Evolutionary conservation across 2,329 filamentous ascomycete species (phyloP).

Genomic region (Drechslera avenae): DNA sequence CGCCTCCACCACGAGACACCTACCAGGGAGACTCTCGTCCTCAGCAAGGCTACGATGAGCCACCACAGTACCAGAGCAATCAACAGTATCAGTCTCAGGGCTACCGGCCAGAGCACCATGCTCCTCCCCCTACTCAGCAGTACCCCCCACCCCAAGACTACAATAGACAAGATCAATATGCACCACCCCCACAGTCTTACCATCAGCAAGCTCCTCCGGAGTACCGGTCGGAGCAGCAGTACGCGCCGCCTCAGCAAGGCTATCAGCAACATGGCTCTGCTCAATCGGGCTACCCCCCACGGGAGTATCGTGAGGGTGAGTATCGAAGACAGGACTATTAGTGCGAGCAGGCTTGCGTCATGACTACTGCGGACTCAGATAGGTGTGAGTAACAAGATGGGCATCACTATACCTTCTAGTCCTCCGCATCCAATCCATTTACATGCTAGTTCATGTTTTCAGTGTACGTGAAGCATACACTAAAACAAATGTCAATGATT

Average conservation of each 20-base stretch:
- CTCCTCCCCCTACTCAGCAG: slow-evolving; percentile 9
- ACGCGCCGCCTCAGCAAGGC: slow-evolving; percentile 3
- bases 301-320: slow-evolving; percentile 12
- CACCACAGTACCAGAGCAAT: slow-evolving; percentile 13
- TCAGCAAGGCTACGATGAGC: slow-evolving; percentile 9
- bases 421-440: too few relatives aligned
- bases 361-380: not conserved
- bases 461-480: too few relatives aligned
- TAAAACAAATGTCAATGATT: too few relatives aligned
- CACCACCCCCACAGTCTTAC: slow-evolving; percentile 5
- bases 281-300: slow-evolving; percentile 8
- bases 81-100: slow-evolving; percentile 11
- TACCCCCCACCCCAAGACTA: slow-evolving; percentile 5
- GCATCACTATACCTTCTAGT: not conserved
- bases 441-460: too few relatives aligned
- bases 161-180: slow-evolving; percentile 1
- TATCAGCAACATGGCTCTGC: slow-evolving; percentile 13
- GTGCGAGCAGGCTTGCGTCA: not conserved
- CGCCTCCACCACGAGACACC: not conserved
- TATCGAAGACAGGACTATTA: slow-evolving; percentile 18
- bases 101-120: slow-evolving; percentile 8
- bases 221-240: slow-evolving; percentile 2
- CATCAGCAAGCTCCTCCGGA: slow-evolving; percentile 4
- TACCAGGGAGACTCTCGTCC: slow-evolving; percentile 8
- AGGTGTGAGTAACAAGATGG: too few relatives aligned